Percentiles rank a stretch among this genome's conserved stretches.
These are phyloP conservation scores for Cornus kousa DNA, from an alignment of 148 eudicot genomes.

Conservation along the genomic window DNA sequence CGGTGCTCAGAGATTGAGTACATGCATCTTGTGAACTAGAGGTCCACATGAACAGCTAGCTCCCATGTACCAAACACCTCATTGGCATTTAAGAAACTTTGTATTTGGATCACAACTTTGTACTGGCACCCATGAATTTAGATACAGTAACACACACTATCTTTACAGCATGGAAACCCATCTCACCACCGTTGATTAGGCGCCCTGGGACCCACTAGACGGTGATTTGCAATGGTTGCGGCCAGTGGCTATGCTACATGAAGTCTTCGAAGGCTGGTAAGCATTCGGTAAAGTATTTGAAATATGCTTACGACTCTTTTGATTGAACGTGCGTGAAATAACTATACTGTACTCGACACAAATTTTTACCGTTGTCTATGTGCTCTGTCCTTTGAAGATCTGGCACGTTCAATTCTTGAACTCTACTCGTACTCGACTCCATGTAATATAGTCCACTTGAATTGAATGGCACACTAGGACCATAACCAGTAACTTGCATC, in stretches of 20 bases:
- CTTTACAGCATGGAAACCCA: background rate
- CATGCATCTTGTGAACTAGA: background rate
- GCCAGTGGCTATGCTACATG: no score
- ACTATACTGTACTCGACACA: no score
- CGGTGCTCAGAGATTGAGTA: background rate
- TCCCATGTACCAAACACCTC: background rate
- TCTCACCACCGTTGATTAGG: slow-evolving; percentile 9
- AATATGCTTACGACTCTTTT: no score
- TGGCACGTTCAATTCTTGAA: no score
- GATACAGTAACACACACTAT: background rate
- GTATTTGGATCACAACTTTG: background rate
- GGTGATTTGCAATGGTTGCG: background rate
- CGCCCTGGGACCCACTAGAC: slow-evolving; percentile 4
- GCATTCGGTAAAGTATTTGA: no score
- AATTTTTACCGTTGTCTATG: no score
- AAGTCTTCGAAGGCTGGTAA: no score
- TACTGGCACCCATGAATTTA: background rate
- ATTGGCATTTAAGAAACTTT: slow-evolving; percentile 4
- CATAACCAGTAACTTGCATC: slow-evolving; percentile 15
- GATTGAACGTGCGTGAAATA: no score
- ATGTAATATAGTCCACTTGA: background rate
- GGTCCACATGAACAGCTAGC: background rate
- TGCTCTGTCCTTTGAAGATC: no score
- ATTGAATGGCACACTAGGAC: slow-evolving; percentile 6
- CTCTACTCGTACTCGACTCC: no score